Evolutionary conservation across 495 filamentous ascomycete species (phyloP).

Genomic region (Talaromyces borbonicus): DNA sequence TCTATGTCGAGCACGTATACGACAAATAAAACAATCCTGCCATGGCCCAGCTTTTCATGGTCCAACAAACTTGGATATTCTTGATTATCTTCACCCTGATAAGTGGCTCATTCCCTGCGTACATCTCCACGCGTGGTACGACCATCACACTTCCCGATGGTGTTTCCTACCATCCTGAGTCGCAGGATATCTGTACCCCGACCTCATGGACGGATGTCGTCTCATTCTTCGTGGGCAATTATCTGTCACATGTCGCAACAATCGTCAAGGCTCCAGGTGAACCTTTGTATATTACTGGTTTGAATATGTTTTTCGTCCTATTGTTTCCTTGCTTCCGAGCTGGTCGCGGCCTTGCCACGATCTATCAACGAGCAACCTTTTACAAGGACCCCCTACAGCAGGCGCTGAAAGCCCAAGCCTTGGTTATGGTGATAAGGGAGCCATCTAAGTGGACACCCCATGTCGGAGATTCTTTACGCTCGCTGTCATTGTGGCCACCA

Average conservation of each 20-base stretch:
- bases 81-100: background rate
- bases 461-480: background rate
- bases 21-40: too few species aligned
- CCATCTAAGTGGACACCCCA: constrained; percentile 21
- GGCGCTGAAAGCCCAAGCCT: constrained; percentile 18
- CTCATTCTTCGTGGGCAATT: constrained; percentile 32
- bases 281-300: constrained; percentile 15
- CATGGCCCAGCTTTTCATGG: background rate
- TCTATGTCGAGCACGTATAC: too few species aligned
- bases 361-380: constrained; percentile 17
- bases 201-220: constrained; percentile 25
- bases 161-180: constrained; percentile 7
- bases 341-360: constrained; percentile 18
- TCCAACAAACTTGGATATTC: background rate
- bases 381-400: constrained; percentile 16
- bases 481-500: background rate
- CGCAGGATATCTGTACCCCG: constrained; percentile 7
- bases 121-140: constrained; percentile 1
- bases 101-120: background rate
- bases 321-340: constrained; percentile 26
- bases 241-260: constrained; percentile 33
- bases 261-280: constrained; percentile 32
- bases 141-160: constrained; percentile 7
- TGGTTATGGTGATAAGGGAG: constrained; percentile 25
- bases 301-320: constrained; percentile 16